Percentiles rank a stretch among this genome's conserved stretches.
Conservation (phyloP, 192 early-diverging fungal genomes). For the Oehlia diaphana region DNA sequence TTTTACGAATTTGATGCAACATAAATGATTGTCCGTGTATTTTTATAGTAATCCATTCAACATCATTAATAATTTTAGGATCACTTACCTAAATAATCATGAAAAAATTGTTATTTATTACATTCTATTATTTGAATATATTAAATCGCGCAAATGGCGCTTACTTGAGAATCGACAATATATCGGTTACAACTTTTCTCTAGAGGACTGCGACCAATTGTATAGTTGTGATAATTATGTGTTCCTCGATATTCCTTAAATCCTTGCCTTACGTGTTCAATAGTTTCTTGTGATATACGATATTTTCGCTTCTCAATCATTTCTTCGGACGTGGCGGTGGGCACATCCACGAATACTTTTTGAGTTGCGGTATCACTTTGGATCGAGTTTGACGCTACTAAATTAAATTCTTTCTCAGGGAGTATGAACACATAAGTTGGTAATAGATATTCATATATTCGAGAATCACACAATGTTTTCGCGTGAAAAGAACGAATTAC, state of each 20-base stretch:
- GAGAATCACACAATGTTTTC: slow-evolving; percentile 88
- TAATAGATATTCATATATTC: slow-evolving; percentile 95
- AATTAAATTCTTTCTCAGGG: slow-evolving; percentile 24
- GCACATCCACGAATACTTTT: slow-evolving; percentile 28
- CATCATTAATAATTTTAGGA: slow-evolving; percentile 63
- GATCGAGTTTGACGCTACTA: background rate
- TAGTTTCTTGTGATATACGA: slow-evolving; percentile 59
- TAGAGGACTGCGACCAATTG: slow-evolving; percentile 72
- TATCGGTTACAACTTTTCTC: slow-evolving; percentile 78
- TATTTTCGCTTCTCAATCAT: slow-evolving; percentile 62
- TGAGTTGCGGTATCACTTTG: background rate
- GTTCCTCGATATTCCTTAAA: slow-evolving; percentile 80
- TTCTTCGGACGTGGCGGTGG: slow-evolving; percentile 58
- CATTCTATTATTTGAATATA: background rate
- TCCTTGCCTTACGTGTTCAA: slow-evolving; percentile 65
- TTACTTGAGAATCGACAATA: slow-evolving; percentile 80
- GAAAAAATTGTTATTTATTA: background rate
- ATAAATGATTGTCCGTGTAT: slow-evolving; percentile 97
- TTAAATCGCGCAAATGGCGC: background rate
- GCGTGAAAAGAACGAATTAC: slow-evolving; percentile 81
- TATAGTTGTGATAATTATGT: slow-evolving; percentile 96
- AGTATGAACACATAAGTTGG: slow-evolving; percentile 85
- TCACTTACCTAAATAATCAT: slow-evolving; percentile 47
- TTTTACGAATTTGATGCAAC: slow-evolving; percentile 99
- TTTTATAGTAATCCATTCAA: slow-evolving; percentile 92